Conservation (phyloP, 2,329 filamentous ascomycete genomes). For the Arthroderma sp. region DNA sequence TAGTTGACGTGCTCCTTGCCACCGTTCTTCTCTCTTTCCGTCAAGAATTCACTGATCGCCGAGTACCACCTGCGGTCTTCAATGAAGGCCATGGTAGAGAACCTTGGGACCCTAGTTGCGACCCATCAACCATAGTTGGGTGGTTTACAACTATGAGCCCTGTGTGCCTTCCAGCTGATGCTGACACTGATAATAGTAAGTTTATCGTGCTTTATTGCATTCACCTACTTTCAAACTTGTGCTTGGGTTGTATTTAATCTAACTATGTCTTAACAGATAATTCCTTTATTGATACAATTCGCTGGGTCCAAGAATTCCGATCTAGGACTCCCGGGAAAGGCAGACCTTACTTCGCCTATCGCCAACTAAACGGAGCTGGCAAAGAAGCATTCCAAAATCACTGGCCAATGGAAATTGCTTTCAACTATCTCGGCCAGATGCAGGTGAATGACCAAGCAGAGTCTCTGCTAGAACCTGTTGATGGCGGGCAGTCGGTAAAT, state of each 20-base stretch:
- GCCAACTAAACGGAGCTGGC: slow-evolving; percentile 19
- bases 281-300: slow-evolving; percentile 24
- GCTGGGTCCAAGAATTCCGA: slow-evolving; percentile 30
- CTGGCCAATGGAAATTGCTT: slow-evolving; percentile 34
- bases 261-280: not conserved
- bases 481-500: slow-evolving; percentile 11
- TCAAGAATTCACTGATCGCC: slow-evolving; percentile 32
- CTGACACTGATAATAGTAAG: slow-evolving; percentile 3
- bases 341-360: slow-evolving; percentile 27
- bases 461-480: slow-evolving; percentile 23
- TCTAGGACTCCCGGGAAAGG: slow-evolving; percentile 24
- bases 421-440: slow-evolving; percentile 32
- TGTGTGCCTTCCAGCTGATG: slow-evolving; percentile 22
- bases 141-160: slow-evolving; percentile 42
- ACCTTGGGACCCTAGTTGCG: slow-evolving; percentile 33
- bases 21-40: slow-evolving; percentile 35
- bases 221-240: slow-evolving; percentile 14
- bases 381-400: slow-evolving; percentile 25
- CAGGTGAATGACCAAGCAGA: slow-evolving; percentile 36
- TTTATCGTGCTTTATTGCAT: too few relatives aligned
- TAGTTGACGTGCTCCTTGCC: slow-evolving; percentile 28
- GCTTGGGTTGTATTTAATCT: not conserved
- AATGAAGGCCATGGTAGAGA: slow-evolving; percentile 42
- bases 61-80: slow-evolving; percentile 32
- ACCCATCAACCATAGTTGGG: slow-evolving; percentile 38